Base-by-base conservation (phyloP, 495 filamentous ascomycete species). In the Hypoxylon perforatum region DNA sequence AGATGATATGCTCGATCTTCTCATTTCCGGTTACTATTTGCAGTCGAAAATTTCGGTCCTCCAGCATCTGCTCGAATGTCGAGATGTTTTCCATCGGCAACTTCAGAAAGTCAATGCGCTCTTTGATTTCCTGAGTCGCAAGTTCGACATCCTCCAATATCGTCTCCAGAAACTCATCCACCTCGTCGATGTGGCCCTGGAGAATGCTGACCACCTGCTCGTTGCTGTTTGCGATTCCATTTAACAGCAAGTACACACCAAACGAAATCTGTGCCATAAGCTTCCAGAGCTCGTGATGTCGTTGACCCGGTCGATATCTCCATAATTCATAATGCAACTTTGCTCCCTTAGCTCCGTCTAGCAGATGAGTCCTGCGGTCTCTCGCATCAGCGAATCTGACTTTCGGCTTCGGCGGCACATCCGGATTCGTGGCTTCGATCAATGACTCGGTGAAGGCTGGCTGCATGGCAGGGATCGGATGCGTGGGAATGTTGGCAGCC, bases 361-460 rank as follows among this genome's bases (percentile, higher is more conserved):
- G 76, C 45, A 96, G 72, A 70, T 87, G 76, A 57, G 87, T 85
- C 23, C 92, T 88, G 41, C 92, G 85, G 5, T 84, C 80, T 58
- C 87, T 88, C 12, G 90, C 86, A 73, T 90, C 76, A 9, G 77
- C 90, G 39, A 83, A 82, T 22, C 82, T 80, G 4, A 87, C 77
- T 39, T 85, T 80, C 59, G 84, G 84, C 52, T 82, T 81, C 19
- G 73, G 64, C 4, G 22, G 73, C 78, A 14, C 76, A 77, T 19
- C 80, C 72, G 10, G n/a, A n/a, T 78, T 75, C 9, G 86, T 85
- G 17, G 90, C 87, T 69, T 97, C 93, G 22, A 85, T 64, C 53
- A 99, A 90, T 2, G 93, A 97, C 77, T 99, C 95, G 72, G 94
- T 91, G 72, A 98, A 97, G 47, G 95, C 92, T 48, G 87, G 91